Conservation (phyloP, 371 early-diverging fungal genomes). For the Zopfochytrium polystomum region DNA sequence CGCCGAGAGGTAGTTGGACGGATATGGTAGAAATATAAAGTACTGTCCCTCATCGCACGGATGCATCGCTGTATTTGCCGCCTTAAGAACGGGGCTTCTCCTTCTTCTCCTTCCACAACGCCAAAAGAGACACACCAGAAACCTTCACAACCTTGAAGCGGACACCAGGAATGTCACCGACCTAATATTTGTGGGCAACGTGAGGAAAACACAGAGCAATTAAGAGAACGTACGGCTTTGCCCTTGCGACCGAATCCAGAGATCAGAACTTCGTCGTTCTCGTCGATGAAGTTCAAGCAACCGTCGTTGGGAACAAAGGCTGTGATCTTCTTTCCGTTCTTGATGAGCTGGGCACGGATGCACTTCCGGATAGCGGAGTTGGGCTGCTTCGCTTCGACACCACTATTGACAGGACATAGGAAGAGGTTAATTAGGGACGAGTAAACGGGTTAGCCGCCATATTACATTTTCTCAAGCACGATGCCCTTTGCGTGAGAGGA, state of each 20-base stretch:
- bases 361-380: slow-evolving; percentile 99
- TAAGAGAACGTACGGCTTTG: slow-evolving; percentile 51
- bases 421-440: not conserved
- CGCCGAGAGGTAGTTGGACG: too few relatives aligned
- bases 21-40: too few relatives aligned
- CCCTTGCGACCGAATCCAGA: slow-evolving; percentile 97
- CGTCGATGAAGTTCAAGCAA: slow-evolving; percentile 97
- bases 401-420: slow-evolving; percentile 52
- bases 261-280: slow-evolving; percentile 96
- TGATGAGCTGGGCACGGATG: slow-evolving; percentile 99
- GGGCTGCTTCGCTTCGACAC: slow-evolving; percentile 99
- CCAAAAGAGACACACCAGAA: slow-evolving; percentile 98
- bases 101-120: slow-evolving; percentile 99
- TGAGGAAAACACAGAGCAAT: not conserved
- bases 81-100: slow-evolving; percentile 51
- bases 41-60: too few relatives aligned
- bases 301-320: slow-evolving; percentile 99
- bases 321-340: slow-evolving; percentile 99
- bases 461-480: slow-evolving; percentile 98
- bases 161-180: slow-evolving; percentile 99
- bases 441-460: slow-evolving; percentile 1
- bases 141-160: slow-evolving; percentile 99
- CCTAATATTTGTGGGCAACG: slow-evolving; percentile 8
- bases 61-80: too few relatives aligned
- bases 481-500: slow-evolving; percentile 99